phyloP scores from a whole-genome alignment of 768 basidiomycete genomes.

The Podaxis mareebaensis region DNA sequence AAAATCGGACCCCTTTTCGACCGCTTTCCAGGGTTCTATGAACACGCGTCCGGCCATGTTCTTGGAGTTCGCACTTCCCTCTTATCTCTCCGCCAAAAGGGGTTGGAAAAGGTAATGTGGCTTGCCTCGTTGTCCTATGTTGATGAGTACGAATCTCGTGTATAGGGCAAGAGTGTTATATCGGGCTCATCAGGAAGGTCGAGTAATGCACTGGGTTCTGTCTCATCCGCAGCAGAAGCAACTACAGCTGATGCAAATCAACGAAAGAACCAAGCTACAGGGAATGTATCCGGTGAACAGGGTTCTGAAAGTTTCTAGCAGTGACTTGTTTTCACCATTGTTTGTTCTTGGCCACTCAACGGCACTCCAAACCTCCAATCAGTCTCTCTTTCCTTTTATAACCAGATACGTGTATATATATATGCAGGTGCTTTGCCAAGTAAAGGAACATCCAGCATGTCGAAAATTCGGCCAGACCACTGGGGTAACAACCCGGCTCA shows the following conservation, averaged over 20 bases:
- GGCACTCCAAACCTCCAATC: too few relatives aligned
- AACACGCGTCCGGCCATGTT: conserved; percentile 3
- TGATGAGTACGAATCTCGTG: background rate
- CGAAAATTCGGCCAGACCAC: conserved; percentile 15
- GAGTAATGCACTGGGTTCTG: background rate
- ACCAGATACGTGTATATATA: too few relatives aligned
- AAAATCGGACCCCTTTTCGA: conserved; percentile 11
- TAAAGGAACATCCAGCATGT: conserved; percentile 13
- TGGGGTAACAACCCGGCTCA: background rate
- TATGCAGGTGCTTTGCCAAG: too few relatives aligned
- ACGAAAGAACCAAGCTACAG: too few relatives aligned
- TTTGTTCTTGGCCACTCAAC: too few relatives aligned
- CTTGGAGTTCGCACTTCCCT: conserved; percentile 1
- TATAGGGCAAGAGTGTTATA: conserved; percentile 1
- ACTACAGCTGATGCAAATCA: too few relatives aligned
- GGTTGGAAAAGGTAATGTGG: conserved; percentile 10
- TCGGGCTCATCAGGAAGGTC: background rate
- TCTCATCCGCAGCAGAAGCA: too few relatives aligned
- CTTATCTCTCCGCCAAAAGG: background rate
- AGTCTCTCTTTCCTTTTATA: too few relatives aligned
- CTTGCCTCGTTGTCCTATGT: conserved; percentile 1
- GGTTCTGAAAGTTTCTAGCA: too few relatives aligned
- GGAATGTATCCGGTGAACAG: too few relatives aligned
- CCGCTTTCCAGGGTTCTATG: background rate
- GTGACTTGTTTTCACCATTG: too few relatives aligned